Evolutionary conservation across 2,329 filamentous ascomycete genomes (phyloP).

Genomic region (Rachicladosporium sp.): DNA sequence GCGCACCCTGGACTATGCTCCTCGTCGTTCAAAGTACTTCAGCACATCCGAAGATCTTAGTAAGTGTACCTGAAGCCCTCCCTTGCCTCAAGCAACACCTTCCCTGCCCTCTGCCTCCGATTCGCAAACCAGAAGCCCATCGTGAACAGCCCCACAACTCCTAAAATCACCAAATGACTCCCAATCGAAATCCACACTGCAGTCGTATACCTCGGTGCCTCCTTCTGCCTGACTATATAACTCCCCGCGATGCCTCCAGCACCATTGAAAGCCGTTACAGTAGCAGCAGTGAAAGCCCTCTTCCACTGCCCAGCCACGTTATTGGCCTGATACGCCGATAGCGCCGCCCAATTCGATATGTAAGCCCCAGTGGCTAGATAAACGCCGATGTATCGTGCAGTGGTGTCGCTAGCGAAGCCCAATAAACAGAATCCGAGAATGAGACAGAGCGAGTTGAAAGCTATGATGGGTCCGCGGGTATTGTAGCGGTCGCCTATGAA

Average conservation of each 20-base stretch:
- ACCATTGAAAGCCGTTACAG: conserved; percentile 47
- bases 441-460: conserved; percentile 51
- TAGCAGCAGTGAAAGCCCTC: conserved; percentile 48
- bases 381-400: conserved; percentile 51
- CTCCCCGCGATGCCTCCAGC: conserved; percentile 55
- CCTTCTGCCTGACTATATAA: conserved; percentile 49
- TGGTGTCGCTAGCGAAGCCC: conserved; percentile 46
- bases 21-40: no score
- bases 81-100: conserved; percentile 15
- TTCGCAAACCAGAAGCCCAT: conserved; percentile 18
- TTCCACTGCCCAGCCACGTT: conserved; percentile 54
- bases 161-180: conserved; percentile 20
- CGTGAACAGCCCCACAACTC: conserved; percentile 17
- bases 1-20: no score
- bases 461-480: conserved; percentile 49
- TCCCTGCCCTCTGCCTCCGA: conserved; percentile 15
- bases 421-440: conserved; percentile 55
- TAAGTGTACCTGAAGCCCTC: conserved; percentile 35
- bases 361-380: conserved; percentile 57
- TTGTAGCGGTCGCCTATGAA: conserved; percentile 49
- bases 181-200: conserved; percentile 57
- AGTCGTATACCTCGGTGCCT: conserved; percentile 51
- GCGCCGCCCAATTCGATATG: conserved; percentile 55
- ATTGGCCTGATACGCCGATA: conserved; percentile 51
- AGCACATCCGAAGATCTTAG: conserved; percentile 11